These are phyloP conservation scores for Thozetella sp. DNA, from an alignment of 495 filamentous ascomycete genomes.

Conservation along the genomic window DNA sequence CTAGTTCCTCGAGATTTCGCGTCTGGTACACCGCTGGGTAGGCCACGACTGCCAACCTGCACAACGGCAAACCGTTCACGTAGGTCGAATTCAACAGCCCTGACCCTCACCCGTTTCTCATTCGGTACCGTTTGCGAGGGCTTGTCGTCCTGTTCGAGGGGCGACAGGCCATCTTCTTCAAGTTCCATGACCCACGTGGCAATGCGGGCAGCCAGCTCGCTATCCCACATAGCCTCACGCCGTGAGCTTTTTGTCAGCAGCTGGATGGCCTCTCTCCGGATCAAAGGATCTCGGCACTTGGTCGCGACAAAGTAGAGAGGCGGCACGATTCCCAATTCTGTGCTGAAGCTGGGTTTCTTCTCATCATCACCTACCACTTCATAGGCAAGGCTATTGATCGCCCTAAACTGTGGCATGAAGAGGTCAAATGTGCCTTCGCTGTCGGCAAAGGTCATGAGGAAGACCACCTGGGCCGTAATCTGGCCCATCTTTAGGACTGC, in stretches of 20 bases:
- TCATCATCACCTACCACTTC: slow-evolving; percentile 53
- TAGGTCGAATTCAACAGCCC: slow-evolving; percentile 54
- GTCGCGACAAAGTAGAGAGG: slow-evolving; percentile 59
- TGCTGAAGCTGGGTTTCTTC: slow-evolving; percentile 51
- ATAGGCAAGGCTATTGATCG: slow-evolving; percentile 42
- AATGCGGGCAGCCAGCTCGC: slow-evolving; percentile 53
- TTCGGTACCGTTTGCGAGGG: slow-evolving; percentile 36
- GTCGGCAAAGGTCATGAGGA: slow-evolving; percentile 53
- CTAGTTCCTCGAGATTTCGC: slow-evolving; percentile 38
- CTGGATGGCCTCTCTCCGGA: slow-evolving; percentile 57
- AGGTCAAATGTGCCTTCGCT: slow-evolving; percentile 48
- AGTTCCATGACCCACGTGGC: slow-evolving; percentile 55
- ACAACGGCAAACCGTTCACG: slow-evolving; percentile 46
- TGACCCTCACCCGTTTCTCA: slow-evolving; percentile 55
- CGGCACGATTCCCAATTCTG: slow-evolving; percentile 55
- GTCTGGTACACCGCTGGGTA: slow-evolving; percentile 45
- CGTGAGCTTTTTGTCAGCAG: slow-evolving; percentile 53
- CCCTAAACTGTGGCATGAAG: slow-evolving; percentile 36
- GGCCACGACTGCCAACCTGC: slow-evolving; percentile 49
- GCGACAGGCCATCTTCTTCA: slow-evolving; percentile 51
- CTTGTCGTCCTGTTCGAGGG: slow-evolving; percentile 22
- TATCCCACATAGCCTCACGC: slow-evolving; percentile 70
- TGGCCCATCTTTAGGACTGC: slow-evolving; percentile 57
- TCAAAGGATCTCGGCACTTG: slow-evolving; percentile 56
- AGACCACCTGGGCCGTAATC: slow-evolving; percentile 50